Evolutionary conservation across 495 filamentous ascomycete species (phyloP).

Genomic region (Lepidopterella palustris): DNA sequence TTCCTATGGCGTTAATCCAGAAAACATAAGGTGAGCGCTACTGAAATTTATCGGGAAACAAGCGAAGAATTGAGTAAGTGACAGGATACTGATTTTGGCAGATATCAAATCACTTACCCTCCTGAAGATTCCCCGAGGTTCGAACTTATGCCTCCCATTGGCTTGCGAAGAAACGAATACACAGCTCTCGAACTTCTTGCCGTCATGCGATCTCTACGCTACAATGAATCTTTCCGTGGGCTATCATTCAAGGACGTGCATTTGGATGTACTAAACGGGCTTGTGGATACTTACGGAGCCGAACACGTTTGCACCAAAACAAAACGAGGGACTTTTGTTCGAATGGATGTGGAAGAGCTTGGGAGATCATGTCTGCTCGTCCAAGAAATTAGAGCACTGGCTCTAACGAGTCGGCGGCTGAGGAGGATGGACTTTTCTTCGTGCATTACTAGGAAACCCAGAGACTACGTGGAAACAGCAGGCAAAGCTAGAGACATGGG

Average conservation of each 20-base stretch:
- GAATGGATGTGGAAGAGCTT: conserved; percentile 53
- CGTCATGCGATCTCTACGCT: conserved; percentile 77
- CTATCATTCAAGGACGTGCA: conserved; percentile 75
- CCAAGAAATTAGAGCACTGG: conserved; percentile 67
- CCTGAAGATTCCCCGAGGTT: conserved; percentile 78
- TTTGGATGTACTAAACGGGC: conserved; percentile 58
- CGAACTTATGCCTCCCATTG: conserved; percentile 63
- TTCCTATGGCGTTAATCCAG: conserved; percentile 50
- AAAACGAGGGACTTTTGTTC: conserved; percentile 51
- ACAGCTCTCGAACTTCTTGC: conserved; percentile 70
- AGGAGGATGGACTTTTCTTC: conserved; percentile 59
- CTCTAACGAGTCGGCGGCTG: conserved; percentile 56
- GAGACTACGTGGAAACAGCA: conserved; percentile 43
- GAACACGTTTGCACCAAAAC: conserved; percentile 57
- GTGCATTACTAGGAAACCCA: conserved; percentile 47
- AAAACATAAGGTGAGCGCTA: conserved; percentile 34
- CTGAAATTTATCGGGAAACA: no score
- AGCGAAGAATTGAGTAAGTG: no score
- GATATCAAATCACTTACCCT: conserved; percentile 63
- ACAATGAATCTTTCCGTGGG: conserved; percentile 83
- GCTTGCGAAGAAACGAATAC: conserved; percentile 52
- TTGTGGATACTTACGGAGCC: conserved; percentile 53
- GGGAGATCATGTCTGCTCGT: conserved; percentile 56
- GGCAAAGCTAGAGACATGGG: conserved; percentile 55
- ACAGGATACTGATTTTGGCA: no score